Conservation (phyloP, 169 alveolate genomes). For the Plasmodium fragile region DNA sequence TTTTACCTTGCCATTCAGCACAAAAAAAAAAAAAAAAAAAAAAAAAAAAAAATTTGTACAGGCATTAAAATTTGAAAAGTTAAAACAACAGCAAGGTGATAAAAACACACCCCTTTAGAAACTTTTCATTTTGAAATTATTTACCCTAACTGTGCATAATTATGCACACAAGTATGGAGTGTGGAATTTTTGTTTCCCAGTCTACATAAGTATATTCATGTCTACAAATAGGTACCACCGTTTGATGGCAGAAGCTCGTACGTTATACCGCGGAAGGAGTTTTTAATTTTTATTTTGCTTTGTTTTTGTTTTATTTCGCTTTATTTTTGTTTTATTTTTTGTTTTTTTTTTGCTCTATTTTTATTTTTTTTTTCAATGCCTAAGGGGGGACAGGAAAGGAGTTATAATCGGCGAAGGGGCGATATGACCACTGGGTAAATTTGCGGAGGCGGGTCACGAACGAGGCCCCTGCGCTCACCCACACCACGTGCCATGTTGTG, state of each 20-base stretch:
- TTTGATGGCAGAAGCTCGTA: constrained; percentile 18
- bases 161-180: constrained; percentile 29
- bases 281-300: background rate
- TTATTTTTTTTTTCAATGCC: background rate
- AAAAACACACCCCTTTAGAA: constrained; percentile 7
- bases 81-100: background rate
- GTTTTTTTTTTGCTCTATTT: background rate
- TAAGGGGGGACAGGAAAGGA: background rate
- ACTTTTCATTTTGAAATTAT: background rate
- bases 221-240: constrained; percentile 4
- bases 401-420: background rate
- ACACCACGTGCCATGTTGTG: background rate
- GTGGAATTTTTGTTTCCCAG: background rate
- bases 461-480: background rate
- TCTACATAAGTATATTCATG: background rate
- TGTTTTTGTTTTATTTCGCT: background rate
- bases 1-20: background rate
- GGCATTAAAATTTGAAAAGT: background rate
- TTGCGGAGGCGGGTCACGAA: background rate
- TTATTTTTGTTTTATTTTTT: background rate
- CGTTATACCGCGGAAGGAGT: constrained; percentile 17
- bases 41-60: background rate
- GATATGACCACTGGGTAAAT: background rate
- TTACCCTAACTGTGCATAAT: constrained; percentile 46
- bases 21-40: background rate